Base-by-base conservation (phyloP, 352 stramenopile species). In the Phytophthora citrophthora region DNA sequence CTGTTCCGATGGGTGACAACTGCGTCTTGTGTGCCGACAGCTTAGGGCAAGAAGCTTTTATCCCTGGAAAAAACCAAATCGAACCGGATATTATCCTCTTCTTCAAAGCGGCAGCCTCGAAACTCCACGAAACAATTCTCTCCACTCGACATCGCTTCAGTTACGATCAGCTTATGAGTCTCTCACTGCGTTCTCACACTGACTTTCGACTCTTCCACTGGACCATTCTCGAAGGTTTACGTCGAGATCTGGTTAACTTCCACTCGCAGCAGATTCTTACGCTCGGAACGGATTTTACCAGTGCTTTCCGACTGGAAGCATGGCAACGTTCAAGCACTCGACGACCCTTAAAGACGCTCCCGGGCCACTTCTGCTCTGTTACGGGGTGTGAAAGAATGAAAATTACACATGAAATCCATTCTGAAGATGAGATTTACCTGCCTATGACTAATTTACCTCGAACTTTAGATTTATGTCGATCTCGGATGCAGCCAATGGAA, bases 401-500 rank as follows among this genome's bases (percentile, higher is more conserved):
- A 2, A 75, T 93, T 9, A n/a, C 43, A 0, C 50, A 78, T 4
- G 68, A 74, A 13, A 64, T 94, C 13, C 84, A 94, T 36, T 73
- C 58, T 2, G 86, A 94, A 31, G 43, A 49, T 4, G 49, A 64
- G 15, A n/a, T 85, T 15, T 9, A 52, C 24, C 56, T 93, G 8
- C 86, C 84, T 0, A 94, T 94, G 86, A 88, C 79, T 0, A 93
- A 94, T 46, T 43, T 91, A 24, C 84, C 86, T 11, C 72, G 78
- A 13, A 86, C 86, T 4, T 49, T 94, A 9, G 86, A 94, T 31
- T 31, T 66, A 12, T 83, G 79, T 45, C 68, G 86, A 9, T 78
- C 66, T 9, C 60, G 32, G 5, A 64, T 77, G 29, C 59, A 81
- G 23, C 79, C 86, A 2, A 48, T 58, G 0, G 58, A 77, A 15